These are phyloP conservation scores for Kernera saxatilis DNA, from an alignment of 345 rosid species.

Conservation along the genomic window DNA sequence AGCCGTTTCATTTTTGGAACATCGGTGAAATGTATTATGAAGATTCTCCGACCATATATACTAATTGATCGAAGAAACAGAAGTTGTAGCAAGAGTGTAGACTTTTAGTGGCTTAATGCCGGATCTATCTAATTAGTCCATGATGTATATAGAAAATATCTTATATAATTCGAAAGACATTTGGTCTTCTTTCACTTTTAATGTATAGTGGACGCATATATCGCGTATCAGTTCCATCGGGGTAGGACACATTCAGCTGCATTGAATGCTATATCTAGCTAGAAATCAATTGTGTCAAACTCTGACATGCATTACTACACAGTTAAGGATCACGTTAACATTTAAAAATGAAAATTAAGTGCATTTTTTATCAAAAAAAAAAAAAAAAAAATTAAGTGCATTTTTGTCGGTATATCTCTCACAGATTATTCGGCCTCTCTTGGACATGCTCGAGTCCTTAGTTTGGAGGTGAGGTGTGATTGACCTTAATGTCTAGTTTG, in stretches of 20 bases:
- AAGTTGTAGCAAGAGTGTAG: no score
- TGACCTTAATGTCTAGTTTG: background rate
- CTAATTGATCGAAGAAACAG: no score
- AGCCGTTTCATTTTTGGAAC: no score
- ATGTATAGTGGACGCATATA: background rate
- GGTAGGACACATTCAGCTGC: background rate
- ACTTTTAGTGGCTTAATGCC: no score
- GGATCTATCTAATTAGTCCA: no score
- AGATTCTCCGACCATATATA: no score
- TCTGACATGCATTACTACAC: background rate
- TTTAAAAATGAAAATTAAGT: background rate
- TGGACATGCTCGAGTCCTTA: background rate
- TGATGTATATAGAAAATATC: no score
- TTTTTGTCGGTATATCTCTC: background rate
- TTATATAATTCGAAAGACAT: no score
- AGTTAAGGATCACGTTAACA: background rate
- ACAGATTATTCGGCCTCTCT: background rate
- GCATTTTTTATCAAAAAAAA: no score
- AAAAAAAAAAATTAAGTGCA: background rate
- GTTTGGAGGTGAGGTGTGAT: background rate
- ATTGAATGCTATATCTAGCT: background rate
- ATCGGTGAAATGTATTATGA: no score
- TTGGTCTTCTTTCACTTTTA: background rate
- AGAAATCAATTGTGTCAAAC: background rate
- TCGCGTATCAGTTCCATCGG: background rate